These are phyloP conservation scores for Ceratobasidium sp. DNA, from an alignment of 1,284 basidiomycete species.

Conservation along the genomic window DNA sequence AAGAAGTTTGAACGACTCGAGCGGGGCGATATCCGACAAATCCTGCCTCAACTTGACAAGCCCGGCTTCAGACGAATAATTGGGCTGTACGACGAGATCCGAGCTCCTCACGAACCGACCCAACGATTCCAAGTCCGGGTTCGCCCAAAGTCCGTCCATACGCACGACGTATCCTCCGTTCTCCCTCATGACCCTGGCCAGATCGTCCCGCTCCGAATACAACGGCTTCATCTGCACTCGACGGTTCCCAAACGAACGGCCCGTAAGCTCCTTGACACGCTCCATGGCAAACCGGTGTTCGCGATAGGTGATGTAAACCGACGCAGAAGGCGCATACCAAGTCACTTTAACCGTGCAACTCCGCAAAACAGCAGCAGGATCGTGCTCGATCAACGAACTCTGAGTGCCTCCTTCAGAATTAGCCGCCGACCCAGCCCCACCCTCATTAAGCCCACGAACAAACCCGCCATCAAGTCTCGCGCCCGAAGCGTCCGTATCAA, in stretches of 20 bases:
- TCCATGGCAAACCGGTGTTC: neutral
- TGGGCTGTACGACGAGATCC: conserved; percentile 34
- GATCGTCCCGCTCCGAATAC: conserved; percentile 33
- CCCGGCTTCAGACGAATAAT: conserved; percentile 35
- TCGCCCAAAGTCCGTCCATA: conserved; percentile 16
- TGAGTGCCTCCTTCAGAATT: neutral
- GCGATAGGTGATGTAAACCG: conserved; percentile 25
- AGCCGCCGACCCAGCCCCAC: neutral
- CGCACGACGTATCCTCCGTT: conserved; percentile 32
- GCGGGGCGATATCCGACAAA: conserved; percentile 26
- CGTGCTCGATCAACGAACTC: conserved; percentile 23
- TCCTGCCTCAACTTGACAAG: conserved; percentile 16
- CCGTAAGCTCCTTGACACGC: conserved; percentile 26
- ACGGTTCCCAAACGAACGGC: conserved; percentile 25
- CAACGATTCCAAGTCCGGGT: neutral
- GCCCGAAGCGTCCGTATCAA: neutral
- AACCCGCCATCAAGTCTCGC: neutral
- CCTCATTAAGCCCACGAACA: neutral
- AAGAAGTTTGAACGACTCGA: conserved; percentile 41
- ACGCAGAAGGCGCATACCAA: conserved; percentile 38
- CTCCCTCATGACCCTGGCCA: conserved; percentile 18
- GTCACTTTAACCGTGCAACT: conserved; percentile 38
- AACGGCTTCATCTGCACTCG: conserved; percentile 13
- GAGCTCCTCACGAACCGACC: neutral
- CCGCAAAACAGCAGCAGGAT: conserved; percentile 13